Evolutionary conservation across 148 eudicot genomes (phyloP).

Genomic region (Fagopyrum tataricum): DNA sequence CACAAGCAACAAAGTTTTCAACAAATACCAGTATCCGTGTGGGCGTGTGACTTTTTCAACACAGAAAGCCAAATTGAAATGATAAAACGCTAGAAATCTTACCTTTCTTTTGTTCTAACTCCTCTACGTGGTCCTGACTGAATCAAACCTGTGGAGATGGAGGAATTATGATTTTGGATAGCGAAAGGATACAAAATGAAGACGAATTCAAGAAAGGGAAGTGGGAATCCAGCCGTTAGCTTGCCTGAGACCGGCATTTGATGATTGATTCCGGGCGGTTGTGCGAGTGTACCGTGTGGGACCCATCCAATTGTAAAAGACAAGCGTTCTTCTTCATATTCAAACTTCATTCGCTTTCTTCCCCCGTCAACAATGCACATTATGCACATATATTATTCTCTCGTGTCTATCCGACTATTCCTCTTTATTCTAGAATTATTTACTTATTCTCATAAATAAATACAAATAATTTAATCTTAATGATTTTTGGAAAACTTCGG

Average conservation of each 20-base stretch:
- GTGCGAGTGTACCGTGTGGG: slow-evolving; percentile 1
- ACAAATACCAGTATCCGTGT: neutral
- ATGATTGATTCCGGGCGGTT: neutral
- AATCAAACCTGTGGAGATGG: neutral
- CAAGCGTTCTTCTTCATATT: neutral
- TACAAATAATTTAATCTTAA: too few relatives aligned
- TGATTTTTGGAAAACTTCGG: too few relatives aligned
- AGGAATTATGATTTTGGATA: neutral
- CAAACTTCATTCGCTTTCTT: slow-evolving; percentile 1
- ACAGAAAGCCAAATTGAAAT: neutral
- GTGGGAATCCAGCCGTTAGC: neutral
- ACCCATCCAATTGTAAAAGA: neutral
- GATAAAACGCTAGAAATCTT: neutral
- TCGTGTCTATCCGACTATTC: too few relatives aligned
- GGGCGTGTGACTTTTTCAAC: neutral
- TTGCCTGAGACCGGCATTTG: neutral
- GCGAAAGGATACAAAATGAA: neutral
- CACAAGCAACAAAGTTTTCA: neutral
- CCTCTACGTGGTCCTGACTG: neutral
- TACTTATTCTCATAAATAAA: too few relatives aligned
- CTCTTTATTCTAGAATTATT: too few relatives aligned
- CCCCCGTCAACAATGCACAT: neutral
- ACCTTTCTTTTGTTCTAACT: neutral
- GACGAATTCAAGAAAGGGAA: slow-evolving; percentile 9
- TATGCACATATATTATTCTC: too few relatives aligned